phyloP scores from a whole-genome alignment of 495 filamentous ascomycete genomes.

The Aspergillus diversus region DNA sequence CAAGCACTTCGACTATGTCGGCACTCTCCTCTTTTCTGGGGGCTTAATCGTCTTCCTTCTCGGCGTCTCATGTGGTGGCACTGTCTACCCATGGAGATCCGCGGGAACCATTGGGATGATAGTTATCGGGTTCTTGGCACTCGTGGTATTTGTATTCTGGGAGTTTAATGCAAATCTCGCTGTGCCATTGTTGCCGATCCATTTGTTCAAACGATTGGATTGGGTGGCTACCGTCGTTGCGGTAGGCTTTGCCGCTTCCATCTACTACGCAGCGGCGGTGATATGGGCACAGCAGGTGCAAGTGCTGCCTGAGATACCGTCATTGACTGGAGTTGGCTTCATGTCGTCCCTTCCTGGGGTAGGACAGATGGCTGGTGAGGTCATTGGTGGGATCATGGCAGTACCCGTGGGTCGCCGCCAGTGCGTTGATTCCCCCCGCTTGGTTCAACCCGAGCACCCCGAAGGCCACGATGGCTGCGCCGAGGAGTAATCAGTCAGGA shows the following conservation, averaged over 20 bases:
- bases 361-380: neutral
- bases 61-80: neutral
- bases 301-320: neutral
- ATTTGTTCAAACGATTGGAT: neutral
- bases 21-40: neutral
- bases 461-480: too few relatives aligned
- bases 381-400: neutral
- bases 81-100: neutral
- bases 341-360: neutral
- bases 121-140: neutral
- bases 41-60: neutral
- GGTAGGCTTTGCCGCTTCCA: neutral
- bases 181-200: neutral
- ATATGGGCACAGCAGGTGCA: neutral
- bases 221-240: neutral
- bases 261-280: neutral
- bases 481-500: too few relatives aligned
- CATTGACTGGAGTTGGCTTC: neutral
- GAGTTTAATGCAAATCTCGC: neutral
- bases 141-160: neutral
- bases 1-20: neutral
- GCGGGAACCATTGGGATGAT: neutral
- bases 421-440: too few relatives aligned
- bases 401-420: neutral
- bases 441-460: too few relatives aligned